A percentile compares a stretch with the other conserved stretches of the same genome.
These are phyloP conservation scores for Pichia cactophila DNA, from an alignment of 1,139 yeast genomes.

Conservation along the genomic window DNA sequence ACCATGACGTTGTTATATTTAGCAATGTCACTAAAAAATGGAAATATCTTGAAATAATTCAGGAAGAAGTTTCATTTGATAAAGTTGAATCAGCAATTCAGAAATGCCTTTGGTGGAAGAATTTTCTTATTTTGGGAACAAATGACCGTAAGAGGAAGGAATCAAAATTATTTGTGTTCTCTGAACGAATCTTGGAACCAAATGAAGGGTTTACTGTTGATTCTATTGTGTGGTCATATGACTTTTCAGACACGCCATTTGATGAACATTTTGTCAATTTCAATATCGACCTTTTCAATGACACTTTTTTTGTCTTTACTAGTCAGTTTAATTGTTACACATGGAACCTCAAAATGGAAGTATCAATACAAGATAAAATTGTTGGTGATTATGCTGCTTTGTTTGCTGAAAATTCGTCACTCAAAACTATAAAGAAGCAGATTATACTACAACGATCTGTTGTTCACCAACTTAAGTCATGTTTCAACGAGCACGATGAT, in stretches of 20 bases:
- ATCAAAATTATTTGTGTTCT: conserved; percentile 25
- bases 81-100: conserved; percentile 22
- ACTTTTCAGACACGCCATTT: conserved; percentile 22
- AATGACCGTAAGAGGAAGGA: conserved; percentile 13
- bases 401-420: conserved; percentile 5
- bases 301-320: conserved; percentile 27
- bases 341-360: conserved; percentile 22
- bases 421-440: conserved; percentile 2
- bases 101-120: conserved; percentile 28
- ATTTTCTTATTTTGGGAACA: conserved; percentile 24
- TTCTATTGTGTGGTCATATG: conserved; percentile 27
- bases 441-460: conserved; percentile 21
- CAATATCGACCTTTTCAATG: conserved; percentile 23
- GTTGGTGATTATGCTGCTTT: conserved; percentile 4
- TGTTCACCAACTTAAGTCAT: conserved; percentile 23
- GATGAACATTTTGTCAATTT: conserved; percentile 25
- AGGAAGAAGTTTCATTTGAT: conserved; percentile 22
- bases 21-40: conserved; percentile 26
- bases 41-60: conserved; percentile 28
- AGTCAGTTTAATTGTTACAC: conserved; percentile 27
- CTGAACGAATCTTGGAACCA: conserved; percentile 17
- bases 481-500: conserved; percentile 19
- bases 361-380: background rate
- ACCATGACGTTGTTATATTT: conserved; percentile 27
- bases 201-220: conserved; percentile 21